Base-by-base conservation (phyloP, 1,139 yeast genomes). In the Blastobotrys illinoisensis region DNA sequence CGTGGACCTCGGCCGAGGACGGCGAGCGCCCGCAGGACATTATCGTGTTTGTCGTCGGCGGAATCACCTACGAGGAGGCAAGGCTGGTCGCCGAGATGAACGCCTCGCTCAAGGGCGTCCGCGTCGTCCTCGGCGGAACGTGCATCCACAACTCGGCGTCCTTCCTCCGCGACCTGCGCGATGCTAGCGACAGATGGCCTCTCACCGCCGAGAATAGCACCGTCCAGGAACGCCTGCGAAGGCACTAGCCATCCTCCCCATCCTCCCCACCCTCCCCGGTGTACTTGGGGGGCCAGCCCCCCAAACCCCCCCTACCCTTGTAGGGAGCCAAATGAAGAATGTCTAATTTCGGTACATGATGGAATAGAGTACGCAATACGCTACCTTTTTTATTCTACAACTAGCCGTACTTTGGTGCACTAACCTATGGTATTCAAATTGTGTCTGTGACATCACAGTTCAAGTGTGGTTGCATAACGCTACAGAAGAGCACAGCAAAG, bases 31-130 rank as follows among this genome's bases (percentile, higher is more conserved):
- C 88, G 1, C 95, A 86, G 66, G 96, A 90, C 64, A 77, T 93
- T 7, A 78, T 93, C 13, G 79, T 93, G 1, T 93, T 87, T 67
- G 75, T 91, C 56, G 82, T 89, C 52, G 98, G 98, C 9, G 99
- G 99, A 3, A 86, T 81, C 2, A 93, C 98, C 0, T 90, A 83
- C 66, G 98, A 91, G 68, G 99, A 93, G 68, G 88, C 95, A 0
- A 79, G 97, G 55, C 72, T 90, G 48, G 83, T 90, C 3, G 82
- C 88, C 55, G 89, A 89, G 60, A 76, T 90, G 60, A 85, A 86
- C 64, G 71, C 79, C 16, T 67, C 70, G n/a, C 75, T 75, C 50
- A 77, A 76, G 49, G 79, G 79, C 2, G 80, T 79, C 61, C 77
- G 79, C 62, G 78, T 78, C 14, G 77, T 89, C 1, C 74, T 91